Percentiles rank a stretch among this genome's conserved stretches.
Evolutionary conservation across 116 monocot genomes (phyloP).

Genomic region (Zostera marina): DNA sequence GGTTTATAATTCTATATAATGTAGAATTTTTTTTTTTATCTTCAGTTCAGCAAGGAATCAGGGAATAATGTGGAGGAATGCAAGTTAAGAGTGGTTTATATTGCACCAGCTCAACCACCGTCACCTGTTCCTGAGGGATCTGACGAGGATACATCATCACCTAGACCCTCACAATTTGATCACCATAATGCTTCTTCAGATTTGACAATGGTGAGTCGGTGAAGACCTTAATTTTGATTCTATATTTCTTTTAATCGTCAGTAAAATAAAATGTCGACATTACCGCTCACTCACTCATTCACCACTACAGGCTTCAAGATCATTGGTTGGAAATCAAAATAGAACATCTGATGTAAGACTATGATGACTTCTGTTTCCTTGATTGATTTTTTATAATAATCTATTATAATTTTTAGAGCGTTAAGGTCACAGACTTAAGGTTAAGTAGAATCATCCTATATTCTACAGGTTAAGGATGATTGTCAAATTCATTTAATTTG

Average conservation of each 20-base stretch:
- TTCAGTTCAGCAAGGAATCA: slow-evolving; percentile 63
- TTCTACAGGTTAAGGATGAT: too few species aligned
- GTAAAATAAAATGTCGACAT: neutral
- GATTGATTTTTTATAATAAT: neutral
- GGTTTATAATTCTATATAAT: neutral
- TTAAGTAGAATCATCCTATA: too few species aligned
- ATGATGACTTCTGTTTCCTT: neutral
- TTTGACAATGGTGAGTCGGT: slow-evolving; percentile 33
- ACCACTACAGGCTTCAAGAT: slow-evolving; percentile 27
- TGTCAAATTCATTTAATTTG: too few species aligned
- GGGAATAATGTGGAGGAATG: slow-evolving; percentile 62
- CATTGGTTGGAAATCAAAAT: slow-evolving; percentile 24
- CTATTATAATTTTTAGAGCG: neutral
- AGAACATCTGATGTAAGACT: slow-evolving; percentile 49
- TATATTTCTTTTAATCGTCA: neutral
- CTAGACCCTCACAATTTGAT: slow-evolving; percentile 49
- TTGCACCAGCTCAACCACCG: slow-evolving; percentile 70
- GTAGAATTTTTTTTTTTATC: neutral
- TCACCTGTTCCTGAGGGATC: slow-evolving; percentile 78
- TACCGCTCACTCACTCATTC: neutral
- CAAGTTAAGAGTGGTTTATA: slow-evolving; percentile 61
- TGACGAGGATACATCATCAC: slow-evolving; percentile 71
- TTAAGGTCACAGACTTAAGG: too few species aligned
- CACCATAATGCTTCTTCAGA: slow-evolving; percentile 18
- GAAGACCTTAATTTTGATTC: slow-evolving; percentile 13